These are phyloP conservation scores for Leptographium lundbergii DNA, from an alignment of 2,329 filamentous ascomycete genomes.

Conservation along the genomic window DNA sequence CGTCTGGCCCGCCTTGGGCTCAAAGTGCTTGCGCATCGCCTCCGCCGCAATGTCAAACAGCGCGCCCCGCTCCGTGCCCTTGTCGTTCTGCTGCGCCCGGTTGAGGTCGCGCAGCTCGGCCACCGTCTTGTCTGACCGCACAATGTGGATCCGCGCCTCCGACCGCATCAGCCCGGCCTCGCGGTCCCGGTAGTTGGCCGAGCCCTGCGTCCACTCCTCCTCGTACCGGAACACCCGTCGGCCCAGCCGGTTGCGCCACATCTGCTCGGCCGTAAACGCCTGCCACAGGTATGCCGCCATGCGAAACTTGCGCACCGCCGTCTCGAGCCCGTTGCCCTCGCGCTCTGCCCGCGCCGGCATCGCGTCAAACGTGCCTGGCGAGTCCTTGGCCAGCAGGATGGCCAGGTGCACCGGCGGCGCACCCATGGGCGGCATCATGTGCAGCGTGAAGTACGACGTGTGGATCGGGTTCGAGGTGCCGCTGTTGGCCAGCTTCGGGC, in stretches of 20 bases:
- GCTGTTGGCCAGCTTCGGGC: constrained; percentile 63
- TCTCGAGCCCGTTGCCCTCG: constrained; percentile 72
- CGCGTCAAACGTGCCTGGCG: constrained; percentile 72
- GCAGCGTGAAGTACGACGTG: constrained; percentile 67
- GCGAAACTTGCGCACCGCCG: constrained; percentile 77
- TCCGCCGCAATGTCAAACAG: constrained; percentile 67
- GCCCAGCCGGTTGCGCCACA: constrained; percentile 80
- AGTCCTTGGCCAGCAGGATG: constrained; percentile 79
- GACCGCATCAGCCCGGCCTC: constrained; percentile 66
- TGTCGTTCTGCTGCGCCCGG: constrained; percentile 62
- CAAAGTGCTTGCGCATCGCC: constrained; percentile 68
- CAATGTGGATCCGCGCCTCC: constrained; percentile 79
- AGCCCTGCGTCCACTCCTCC: constrained; percentile 85
- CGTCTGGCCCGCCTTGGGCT: constrained; percentile 61
- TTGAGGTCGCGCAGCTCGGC: constrained; percentile 71
- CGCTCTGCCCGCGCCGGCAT: constrained; percentile 60
- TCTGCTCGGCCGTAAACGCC: constrained; percentile 91
- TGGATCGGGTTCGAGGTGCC: constrained; percentile 58
- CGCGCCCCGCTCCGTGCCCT: constrained; percentile 56
- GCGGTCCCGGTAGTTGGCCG: constrained; percentile 62
- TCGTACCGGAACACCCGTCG: constrained; percentile 81
- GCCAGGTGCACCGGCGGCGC: constrained; percentile 80
- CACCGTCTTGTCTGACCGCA: constrained; percentile 72
- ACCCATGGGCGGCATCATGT: constrained; percentile 70
- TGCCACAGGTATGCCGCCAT: constrained; percentile 97